Percentiles rank a stretch among this genome's conserved stretches.
Evolutionary conservation across 2,329 filamentous ascomycete species (phyloP).

Genomic region (Fusarium guadeloupense): DNA sequence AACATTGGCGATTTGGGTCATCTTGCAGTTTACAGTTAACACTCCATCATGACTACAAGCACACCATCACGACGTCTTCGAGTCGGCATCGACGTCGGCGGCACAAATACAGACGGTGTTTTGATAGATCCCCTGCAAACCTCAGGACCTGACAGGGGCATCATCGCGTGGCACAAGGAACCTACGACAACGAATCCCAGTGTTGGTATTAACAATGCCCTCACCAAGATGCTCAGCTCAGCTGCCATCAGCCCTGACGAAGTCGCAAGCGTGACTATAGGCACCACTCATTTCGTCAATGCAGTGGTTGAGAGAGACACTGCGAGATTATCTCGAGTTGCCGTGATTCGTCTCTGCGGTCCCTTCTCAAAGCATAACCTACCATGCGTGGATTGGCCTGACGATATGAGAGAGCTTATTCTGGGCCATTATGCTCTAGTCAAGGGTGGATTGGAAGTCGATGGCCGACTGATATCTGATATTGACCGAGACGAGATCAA

Average conservation of each 20-base stretch:
- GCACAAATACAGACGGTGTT: slow-evolving; percentile 64
- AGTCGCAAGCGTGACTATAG: slow-evolving; percentile 61
- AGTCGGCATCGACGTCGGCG: slow-evolving; percentile 59
- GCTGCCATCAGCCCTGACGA: slow-evolving; percentile 47
- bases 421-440: slow-evolving; percentile 57
- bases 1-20: neutral
- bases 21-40: neutral
- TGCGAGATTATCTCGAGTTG: slow-evolving; percentile 58
- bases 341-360: slow-evolving; percentile 63
- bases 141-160: slow-evolving; percentile 51
- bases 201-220: slow-evolving; percentile 56
- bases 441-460: slow-evolving; percentile 62
- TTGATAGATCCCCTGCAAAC: slow-evolving; percentile 55
- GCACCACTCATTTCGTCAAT: slow-evolving; percentile 68
- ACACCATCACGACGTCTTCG: slow-evolving; percentile 44
- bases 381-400: slow-evolving; percentile 64
- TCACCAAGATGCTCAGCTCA: slow-evolving; percentile 54
- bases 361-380: slow-evolving; percentile 62
- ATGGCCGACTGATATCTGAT: slow-evolving; percentile 57
- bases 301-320: slow-evolving; percentile 64
- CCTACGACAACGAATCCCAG: slow-evolving; percentile 60
- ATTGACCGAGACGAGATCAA: slow-evolving; percentile 55
- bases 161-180: slow-evolving; percentile 60
- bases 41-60: slow-evolving; percentile 17
- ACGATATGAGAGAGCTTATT: slow-evolving; percentile 58